These are phyloP conservation scores for Capillidium heterosporum DNA, from an alignment of 371 early-diverging fungal species.

Conservation along the genomic window DNA sequence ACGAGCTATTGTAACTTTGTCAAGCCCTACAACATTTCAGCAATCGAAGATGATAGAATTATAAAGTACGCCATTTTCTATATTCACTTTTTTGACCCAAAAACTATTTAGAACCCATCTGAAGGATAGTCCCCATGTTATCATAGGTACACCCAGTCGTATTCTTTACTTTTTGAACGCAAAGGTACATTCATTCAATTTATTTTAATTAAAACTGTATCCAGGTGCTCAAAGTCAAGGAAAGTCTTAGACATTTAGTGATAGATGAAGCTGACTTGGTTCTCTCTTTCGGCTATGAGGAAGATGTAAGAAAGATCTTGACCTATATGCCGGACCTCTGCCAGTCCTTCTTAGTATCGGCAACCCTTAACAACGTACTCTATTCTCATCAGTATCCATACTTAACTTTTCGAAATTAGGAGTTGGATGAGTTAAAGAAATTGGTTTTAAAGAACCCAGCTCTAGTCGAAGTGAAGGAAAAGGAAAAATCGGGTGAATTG, in stretches of 20 bases:
- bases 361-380: conserved; percentile 48
- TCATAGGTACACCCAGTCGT: conserved; percentile 69
- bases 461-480: conserved; percentile 64
- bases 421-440: conserved; percentile 66
- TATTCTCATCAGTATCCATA: neutral
- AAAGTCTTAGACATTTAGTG: conserved; percentile 25
- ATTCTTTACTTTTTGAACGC: conserved; percentile 49
- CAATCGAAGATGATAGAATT: conserved; percentile 32
- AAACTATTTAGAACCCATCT: conserved; percentile 1
- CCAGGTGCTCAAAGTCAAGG: neutral
- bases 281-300: conserved; percentile 79
- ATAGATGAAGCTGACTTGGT: conserved; percentile 93
- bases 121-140: conserved; percentile 40
- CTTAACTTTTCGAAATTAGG: conserved; percentile 14
- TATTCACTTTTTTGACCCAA: neutral
- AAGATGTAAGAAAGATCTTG: conserved; percentile 54
- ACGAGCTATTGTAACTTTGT: conserved; percentile 47
- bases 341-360: conserved; percentile 80
- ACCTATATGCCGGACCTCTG: conserved; percentile 58
- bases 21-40: conserved; percentile 49
- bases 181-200: conserved; percentile 10
- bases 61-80: conserved; percentile 29
- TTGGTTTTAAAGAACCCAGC: conserved; percentile 69
- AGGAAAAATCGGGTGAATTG: conserved; percentile 38
- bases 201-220: neutral